Base-by-base conservation (phyloP, 1,139 yeast species). In the Sugiyamaella xylanicola region DNA sequence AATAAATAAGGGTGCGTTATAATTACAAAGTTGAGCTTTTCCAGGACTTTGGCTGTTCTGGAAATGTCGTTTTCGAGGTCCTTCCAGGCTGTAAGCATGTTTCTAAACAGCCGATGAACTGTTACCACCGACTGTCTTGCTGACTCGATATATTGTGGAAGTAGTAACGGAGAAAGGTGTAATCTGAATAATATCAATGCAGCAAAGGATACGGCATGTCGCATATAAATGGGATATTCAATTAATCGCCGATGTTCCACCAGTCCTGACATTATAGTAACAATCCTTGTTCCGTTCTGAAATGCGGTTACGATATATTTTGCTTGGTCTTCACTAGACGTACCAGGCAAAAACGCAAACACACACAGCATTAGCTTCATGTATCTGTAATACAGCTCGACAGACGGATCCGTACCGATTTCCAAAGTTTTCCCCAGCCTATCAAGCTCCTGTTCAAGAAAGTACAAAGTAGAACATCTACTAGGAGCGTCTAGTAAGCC, bases 71-170 rank as follows among this genome's bases (percentile, higher is more conserved):
- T 91, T 62, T 89, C 91, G 50, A 91, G 88, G 63, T 86, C 89
- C 60, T 86, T 85, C 98, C 98, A 92, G 8, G 96, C 92, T 2
- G 93, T 84, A 45, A 91, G 76, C 69, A 93, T 91, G 68, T 92
- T 91, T 70, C 97, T 79, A 69, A 85, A 87, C 51, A 91, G 74
- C 65, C 97, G 77, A 71, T 92, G 97, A 0, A 90, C 95, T 0
- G 97, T 91, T 20, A 92, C 97, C 66, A 92, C 88, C 9, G 95
- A 87, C 71, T 91, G 97, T 63, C 97, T 81, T 1, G 97, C 91
- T 48, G 95, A 86, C 66, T 91, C 96, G 43, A 89, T 84, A 67
- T 86, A 88, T 65, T 84, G 86, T 21, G 88, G 91, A 51, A 87
- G 74, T 51, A 91, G 74, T 60, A 86, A 79, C 4, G 95, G 88